A percentile compares a stretch with the other conserved stretches of the same genome.
These are phyloP conservation scores for Nannochloropsis oceanica DNA, from an alignment of 108 stramenopile species.

Conservation along the genomic window DNA sequence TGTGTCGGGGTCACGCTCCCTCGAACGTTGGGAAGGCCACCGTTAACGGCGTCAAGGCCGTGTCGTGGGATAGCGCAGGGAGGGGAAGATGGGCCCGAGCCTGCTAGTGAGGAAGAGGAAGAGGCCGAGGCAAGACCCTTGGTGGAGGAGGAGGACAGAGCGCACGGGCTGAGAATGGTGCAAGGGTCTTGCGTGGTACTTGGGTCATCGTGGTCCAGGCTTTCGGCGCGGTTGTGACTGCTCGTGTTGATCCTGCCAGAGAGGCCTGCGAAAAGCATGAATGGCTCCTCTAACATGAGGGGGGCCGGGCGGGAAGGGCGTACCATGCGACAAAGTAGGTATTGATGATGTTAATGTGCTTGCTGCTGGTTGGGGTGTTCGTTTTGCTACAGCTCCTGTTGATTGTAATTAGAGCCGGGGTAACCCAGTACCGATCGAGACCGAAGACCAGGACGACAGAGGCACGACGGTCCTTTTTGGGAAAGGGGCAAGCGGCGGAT, in stretches of 20 bases:
- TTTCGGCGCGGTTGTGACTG: neutral
- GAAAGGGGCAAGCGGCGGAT: too few species aligned
- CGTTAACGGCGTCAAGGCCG: neutral
- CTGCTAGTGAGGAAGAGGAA: neutral
- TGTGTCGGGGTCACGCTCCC: too few species aligned
- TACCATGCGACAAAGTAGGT: neutral
- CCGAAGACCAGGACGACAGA: too few species aligned
- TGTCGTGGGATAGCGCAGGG: neutral
- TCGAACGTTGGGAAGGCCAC: neutral
- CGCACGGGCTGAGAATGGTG: neutral
- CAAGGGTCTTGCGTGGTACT: neutral
- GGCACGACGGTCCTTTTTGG: too few species aligned
- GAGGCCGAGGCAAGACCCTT: neutral
- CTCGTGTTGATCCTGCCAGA: neutral
- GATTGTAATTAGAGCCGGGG: too few species aligned
- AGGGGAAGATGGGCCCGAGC: too few species aligned
- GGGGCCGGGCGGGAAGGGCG: neutral
- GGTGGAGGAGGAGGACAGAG: neutral
- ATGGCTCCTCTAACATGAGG: neutral
- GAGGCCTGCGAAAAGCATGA: neutral
- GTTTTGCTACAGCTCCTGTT: too few species aligned
- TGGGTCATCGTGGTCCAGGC: neutral
- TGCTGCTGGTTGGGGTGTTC: neutral
- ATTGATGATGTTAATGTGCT: neutral
- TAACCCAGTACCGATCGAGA: too few species aligned